These are phyloP conservation scores for Clavispora fructus DNA, from an alignment of 805 yeast species.

Conservation along the genomic window DNA sequence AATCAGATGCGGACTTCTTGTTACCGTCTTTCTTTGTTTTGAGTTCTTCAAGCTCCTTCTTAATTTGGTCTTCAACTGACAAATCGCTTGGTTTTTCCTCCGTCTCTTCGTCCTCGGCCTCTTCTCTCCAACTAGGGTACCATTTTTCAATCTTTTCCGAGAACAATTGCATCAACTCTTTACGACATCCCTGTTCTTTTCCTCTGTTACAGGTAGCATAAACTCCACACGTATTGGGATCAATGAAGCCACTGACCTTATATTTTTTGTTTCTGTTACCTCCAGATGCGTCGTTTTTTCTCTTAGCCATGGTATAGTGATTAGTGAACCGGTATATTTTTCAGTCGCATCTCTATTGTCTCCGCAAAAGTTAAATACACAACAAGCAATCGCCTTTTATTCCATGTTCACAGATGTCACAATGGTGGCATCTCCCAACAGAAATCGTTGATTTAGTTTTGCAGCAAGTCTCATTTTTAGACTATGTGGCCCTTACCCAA, in stretches of 20 bases:
- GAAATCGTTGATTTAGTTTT: conserved; percentile 10
- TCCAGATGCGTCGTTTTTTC: conserved; percentile 19
- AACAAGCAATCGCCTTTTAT: neutral
- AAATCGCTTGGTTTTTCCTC: conserved; percentile 24
- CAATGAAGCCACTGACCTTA: conserved; percentile 53
- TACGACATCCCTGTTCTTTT: conserved; percentile 71
- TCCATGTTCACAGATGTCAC: neutral
- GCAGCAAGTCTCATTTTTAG: conserved; percentile 5
- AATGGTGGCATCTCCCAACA: conserved; percentile 13
- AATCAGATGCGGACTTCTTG: conserved; percentile 21
- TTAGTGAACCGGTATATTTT: neutral
- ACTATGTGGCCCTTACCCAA: conserved; percentile 10
- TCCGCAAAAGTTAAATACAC: neutral
- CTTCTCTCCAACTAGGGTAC: conserved; percentile 19
- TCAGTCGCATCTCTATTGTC: neutral
- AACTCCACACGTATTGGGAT: conserved; percentile 82
- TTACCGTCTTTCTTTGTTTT: conserved; percentile 41
- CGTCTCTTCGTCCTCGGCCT: conserved; percentile 19
- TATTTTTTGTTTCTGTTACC: conserved; percentile 35
- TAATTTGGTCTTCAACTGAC: conserved; percentile 72
- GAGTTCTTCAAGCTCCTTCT: conserved; percentile 63
- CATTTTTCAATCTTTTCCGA: conserved; percentile 33
- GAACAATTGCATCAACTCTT: conserved; percentile 60
- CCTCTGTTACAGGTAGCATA: conserved; percentile 86
- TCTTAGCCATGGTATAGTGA: conserved; percentile 11